Conservation (phyloP, 2,329 filamentous ascomycete genomes). For the Pseudophaeomoniella oleicola region DNA sequence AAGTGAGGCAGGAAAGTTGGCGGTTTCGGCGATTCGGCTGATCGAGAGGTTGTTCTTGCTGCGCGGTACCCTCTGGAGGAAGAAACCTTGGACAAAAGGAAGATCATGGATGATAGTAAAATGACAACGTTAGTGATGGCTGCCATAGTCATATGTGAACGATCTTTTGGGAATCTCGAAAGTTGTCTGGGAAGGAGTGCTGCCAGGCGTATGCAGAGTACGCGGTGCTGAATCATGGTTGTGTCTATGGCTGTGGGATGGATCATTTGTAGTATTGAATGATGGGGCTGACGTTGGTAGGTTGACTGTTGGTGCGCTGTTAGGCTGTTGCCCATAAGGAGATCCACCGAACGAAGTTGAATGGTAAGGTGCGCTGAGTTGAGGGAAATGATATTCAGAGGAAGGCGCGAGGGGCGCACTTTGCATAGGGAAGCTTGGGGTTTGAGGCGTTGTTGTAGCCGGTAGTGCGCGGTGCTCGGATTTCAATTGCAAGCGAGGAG, state of each 20-base stretch:
- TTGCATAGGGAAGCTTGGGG: neutral
- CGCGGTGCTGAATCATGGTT: neutral
- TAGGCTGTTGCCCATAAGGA: neutral
- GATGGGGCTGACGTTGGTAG: neutral
- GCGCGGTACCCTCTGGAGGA: no score
- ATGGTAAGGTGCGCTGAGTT: conserved; percentile 1
- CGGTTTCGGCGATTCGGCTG: no score
- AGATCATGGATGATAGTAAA: no score
- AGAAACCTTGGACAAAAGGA: no score
- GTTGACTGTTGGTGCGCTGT: neutral
- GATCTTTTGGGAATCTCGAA: neutral
- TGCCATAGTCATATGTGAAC: neutral
- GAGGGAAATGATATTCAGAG: conserved; percentile 1
- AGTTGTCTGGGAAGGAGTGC: neutral
- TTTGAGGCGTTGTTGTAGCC: neutral
- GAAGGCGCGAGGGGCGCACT: conserved; percentile 1
- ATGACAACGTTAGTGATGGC: no score
- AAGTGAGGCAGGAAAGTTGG: no score
- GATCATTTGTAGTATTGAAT: neutral
- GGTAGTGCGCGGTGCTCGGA: neutral
- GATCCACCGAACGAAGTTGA: neutral
- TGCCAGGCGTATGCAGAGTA: neutral
- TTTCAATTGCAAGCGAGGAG: conserved; percentile 1
- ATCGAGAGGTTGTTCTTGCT: no score
- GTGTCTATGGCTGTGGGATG: neutral